phyloP scores from a whole-genome alignment of 257 asterid genomes.

The Parsonsia alboflavescens region DNA sequence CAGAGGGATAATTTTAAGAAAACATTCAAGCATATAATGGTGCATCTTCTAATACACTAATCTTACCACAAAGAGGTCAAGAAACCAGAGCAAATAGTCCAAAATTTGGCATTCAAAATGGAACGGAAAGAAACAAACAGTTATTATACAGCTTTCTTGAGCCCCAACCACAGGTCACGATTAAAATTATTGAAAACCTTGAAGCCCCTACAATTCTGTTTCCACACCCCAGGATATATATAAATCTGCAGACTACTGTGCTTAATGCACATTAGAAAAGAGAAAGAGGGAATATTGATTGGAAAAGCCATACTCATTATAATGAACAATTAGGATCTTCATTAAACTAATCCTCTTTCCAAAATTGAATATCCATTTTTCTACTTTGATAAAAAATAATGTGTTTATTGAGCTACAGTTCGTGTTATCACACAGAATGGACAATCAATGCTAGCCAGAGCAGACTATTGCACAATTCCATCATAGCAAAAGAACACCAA shows the following conservation, averaged over 20 bases:
- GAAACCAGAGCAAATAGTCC: neutral
- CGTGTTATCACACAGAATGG: neutral
- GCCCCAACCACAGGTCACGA: neutral
- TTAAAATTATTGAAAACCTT: neutral
- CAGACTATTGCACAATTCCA: neutral
- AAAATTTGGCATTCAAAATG: neutral
- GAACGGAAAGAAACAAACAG: neutral
- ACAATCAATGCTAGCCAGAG: neutral
- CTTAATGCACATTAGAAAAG: neutral
- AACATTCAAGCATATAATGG: neutral
- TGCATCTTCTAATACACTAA: neutral
- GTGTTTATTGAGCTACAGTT: neutral
- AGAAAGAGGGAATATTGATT: neutral
- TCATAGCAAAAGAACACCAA: neutral
- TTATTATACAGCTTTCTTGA: neutral
- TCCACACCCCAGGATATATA: too few species aligned
- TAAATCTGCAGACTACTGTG: neutral
- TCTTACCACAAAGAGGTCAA: too few species aligned
- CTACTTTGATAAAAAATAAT: too few species aligned
- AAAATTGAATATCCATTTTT: neutral
- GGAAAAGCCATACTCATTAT: neutral
- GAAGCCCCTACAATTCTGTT: neutral
- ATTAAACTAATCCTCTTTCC: neutral
- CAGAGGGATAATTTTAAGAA: neutral
- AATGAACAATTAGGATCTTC: neutral